These are phyloP conservation scores for Tinospora cordifolia DNA, from an alignment of 164 flowering plant genomes.

Conservation along the genomic window DNA sequence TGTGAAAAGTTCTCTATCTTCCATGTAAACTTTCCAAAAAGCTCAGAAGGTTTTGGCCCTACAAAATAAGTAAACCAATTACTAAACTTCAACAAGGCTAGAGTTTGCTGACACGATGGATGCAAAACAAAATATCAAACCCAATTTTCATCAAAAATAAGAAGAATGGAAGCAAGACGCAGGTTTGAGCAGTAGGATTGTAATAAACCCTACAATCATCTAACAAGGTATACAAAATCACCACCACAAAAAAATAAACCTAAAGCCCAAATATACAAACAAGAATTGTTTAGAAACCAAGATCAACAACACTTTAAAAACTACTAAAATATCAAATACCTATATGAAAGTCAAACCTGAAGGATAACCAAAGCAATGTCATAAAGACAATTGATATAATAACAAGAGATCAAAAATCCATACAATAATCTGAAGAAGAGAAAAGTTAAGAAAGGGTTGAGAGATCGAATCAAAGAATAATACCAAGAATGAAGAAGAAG, in stretches of 20 bases:
- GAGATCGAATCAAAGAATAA: background rate
- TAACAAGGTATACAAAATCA: background rate
- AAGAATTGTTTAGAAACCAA: background rate
- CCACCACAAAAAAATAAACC: background rate
- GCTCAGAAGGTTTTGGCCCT: constrained; percentile 77
- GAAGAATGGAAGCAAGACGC: background rate
- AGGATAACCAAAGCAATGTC: background rate
- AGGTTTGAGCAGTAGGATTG: background rate
- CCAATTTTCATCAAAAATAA: background rate
- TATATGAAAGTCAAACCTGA: background rate
- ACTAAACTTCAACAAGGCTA: background rate
- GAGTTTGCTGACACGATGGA: background rate
- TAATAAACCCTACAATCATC: background rate
- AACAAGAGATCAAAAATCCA: too few relatives aligned
- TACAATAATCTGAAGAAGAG: background rate
- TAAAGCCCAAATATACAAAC: background rate
- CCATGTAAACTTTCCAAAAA: constrained; percentile 79
- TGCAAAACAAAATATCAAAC: background rate
- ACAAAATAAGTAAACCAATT: background rate
- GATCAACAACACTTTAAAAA: background rate
- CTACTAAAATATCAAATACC: background rate
- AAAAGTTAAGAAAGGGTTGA: background rate
- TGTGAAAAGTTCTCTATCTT: constrained; percentile 77
- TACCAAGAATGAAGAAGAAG: background rate
- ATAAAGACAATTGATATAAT: background rate